phyloP scores from a whole-genome alignment of 106 monocot species.

The Alisma plantagoaquatica region DNA sequence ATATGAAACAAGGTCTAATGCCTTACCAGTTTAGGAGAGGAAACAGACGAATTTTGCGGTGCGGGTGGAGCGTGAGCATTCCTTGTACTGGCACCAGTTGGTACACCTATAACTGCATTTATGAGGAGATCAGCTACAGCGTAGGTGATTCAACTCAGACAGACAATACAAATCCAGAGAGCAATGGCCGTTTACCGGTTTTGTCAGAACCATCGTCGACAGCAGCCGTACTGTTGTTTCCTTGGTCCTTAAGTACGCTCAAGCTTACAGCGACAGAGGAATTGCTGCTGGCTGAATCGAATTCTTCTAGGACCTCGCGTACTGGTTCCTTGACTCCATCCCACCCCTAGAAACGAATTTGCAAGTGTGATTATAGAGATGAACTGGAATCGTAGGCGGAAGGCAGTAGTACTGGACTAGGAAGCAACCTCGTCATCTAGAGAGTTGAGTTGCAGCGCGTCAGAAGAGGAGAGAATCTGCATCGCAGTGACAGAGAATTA shows the following conservation, averaged over 20 bases:
- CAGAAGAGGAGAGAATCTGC: slow-evolving; percentile 12
- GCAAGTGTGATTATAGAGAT: background rate
- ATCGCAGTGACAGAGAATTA: slow-evolving; percentile 4
- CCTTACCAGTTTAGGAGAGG: too few species aligned
- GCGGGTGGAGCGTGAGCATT: too few species aligned
- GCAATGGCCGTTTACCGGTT: background rate
- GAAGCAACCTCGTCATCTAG: too few species aligned
- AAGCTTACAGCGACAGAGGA: background rate
- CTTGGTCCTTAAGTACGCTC: slow-evolving; percentile 6
- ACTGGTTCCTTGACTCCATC: slow-evolving; percentile 16
- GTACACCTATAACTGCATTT: too few species aligned
- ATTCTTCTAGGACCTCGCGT: slow-evolving; percentile 13
- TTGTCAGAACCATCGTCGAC: background rate
- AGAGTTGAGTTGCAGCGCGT: slow-evolving; percentile 12
- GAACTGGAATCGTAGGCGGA: background rate
- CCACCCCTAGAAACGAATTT: slow-evolving; percentile 5
- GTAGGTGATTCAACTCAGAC: background rate
- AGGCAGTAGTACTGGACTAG: too few species aligned
- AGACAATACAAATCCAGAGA: background rate
- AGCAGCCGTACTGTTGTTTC: background rate
- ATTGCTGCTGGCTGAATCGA: background rate
- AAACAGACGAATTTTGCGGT: too few species aligned
- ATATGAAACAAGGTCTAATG: too few species aligned
- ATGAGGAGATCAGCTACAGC: too few species aligned
- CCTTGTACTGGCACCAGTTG: too few species aligned